A percentile compares a stretch with the other conserved stretches of the same genome.
phyloP scores from a whole-genome alignment of 768 basidiomycete genomes.

The Lyophyllum decastes region DNA sequence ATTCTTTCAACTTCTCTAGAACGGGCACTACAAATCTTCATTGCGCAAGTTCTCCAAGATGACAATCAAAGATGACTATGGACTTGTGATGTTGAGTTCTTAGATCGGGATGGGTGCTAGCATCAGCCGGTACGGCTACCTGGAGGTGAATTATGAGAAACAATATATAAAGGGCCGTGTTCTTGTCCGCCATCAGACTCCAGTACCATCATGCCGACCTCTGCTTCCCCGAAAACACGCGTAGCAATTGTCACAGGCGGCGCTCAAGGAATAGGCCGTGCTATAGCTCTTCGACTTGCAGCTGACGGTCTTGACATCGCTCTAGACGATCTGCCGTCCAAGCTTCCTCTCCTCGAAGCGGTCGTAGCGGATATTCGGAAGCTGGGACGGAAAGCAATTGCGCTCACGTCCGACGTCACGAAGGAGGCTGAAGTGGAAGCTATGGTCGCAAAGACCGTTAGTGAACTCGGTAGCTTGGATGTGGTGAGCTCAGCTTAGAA shows the following conservation, averaged over 20 bases:
- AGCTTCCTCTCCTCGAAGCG: conserved; percentile 18
- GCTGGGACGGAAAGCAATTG: conserved; percentile 18
- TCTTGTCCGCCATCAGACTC: neutral
- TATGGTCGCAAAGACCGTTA: conserved; percentile 24
- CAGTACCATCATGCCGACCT: neutral
- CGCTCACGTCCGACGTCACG: conserved; percentile 25
- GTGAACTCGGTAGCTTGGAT: conserved; percentile 24
- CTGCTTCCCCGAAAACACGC: neutral
- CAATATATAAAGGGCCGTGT: neutral
- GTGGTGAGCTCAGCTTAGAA: conserved; percentile 21
- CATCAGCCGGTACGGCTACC: too few species aligned
- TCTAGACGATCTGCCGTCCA: conserved; percentile 26
- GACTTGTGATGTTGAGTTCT: too few species aligned
- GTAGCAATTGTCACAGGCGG: conserved; percentile 27
- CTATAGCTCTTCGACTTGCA: conserved; percentile 33
- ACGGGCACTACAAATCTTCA: too few species aligned
- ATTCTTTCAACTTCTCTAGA: too few species aligned
- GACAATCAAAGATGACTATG: too few species aligned
- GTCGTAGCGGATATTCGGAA: conserved; percentile 27
- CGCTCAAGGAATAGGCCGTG: conserved; percentile 33
- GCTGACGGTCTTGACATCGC: conserved; percentile 32
- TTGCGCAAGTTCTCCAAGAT: too few species aligned
- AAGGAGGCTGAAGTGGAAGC: conserved; percentile 27
- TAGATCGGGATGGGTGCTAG: too few species aligned
- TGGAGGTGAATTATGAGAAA: neutral